Percentiles rank a stretch among this genome's conserved stretches.
phyloP scores from a whole-genome alignment of 805 yeast genomes.

The Kluyveromyces aestuarii region DNA sequence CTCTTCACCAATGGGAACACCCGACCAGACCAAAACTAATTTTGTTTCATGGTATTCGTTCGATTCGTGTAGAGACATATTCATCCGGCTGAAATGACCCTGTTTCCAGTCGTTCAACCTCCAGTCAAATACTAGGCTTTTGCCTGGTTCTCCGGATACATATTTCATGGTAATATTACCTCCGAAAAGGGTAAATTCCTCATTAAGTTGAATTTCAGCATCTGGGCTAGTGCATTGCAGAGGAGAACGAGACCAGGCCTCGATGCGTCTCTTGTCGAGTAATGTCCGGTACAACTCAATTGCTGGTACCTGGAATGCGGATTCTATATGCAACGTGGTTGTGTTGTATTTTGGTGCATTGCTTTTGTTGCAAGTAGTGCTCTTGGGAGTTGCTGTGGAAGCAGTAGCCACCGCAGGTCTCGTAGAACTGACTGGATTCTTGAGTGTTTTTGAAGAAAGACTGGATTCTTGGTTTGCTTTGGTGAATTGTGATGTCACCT shows the following conservation, averaged over 20 bases:
- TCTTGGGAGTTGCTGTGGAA: slow-evolving; percentile 9
- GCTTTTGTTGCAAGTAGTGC: background rate
- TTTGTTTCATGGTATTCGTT: slow-evolving; percentile 82
- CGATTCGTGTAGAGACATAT: slow-evolving; percentile 46
- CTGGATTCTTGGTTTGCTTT: slow-evolving; percentile 36
- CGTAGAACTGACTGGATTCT: slow-evolving; percentile 1
- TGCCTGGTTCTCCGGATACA: slow-evolving; percentile 46
- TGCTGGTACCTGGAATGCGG: slow-evolving; percentile 80
- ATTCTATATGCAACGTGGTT: slow-evolving; percentile 64
- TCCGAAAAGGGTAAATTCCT: slow-evolving; percentile 66
- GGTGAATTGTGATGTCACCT: slow-evolving; percentile 50
- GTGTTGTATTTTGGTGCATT: slow-evolving; percentile 65
- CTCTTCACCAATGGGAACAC: slow-evolving; percentile 94
- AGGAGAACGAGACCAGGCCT: slow-evolving; percentile 84
- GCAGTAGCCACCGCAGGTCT: slow-evolving; percentile 6
- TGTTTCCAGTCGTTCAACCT: slow-evolving; percentile 79
- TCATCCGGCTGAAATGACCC: slow-evolving; percentile 70
- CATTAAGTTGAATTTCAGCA: slow-evolving; percentile 38
- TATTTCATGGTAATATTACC: slow-evolving; percentile 77
- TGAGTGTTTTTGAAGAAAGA: slow-evolving; percentile 5
- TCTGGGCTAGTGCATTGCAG: slow-evolving; percentile 37
- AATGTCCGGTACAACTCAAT: slow-evolving; percentile 76
- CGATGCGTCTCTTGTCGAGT: slow-evolving; percentile 64
- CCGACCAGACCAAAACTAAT: slow-evolving; percentile 68
- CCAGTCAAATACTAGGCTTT: slow-evolving; percentile 70